A percentile compares a stretch with the other conserved stretches of the same genome.
Conservation (phyloP, 2,329 filamentous ascomycete genomes). For the Talaromyces marneffei region DNA sequence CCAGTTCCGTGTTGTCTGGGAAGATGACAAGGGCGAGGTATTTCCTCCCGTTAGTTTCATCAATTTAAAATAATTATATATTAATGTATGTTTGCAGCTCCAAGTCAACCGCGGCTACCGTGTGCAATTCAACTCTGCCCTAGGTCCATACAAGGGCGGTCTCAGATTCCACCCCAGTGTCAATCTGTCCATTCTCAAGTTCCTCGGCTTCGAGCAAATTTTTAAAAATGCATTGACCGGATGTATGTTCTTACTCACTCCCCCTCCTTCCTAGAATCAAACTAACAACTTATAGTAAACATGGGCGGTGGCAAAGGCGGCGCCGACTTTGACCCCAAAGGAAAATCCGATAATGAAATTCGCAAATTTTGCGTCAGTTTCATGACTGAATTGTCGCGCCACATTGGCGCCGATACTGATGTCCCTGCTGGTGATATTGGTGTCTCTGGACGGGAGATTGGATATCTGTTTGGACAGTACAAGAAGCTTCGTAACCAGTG, state of each 20-base stretch:
- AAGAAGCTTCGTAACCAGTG: conserved; percentile 80
- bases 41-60: conserved; percentile 10
- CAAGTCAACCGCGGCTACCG: conserved; percentile 94
- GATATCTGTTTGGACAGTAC: conserved; percentile 92
- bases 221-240: conserved; percentile 99
- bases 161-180: conserved; percentile 83
- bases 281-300: conserved; percentile 52
- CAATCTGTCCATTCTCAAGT: conserved; percentile 73
- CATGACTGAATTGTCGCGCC: conserved; percentile 91
- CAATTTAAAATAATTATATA: no score
- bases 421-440: conserved; percentile 97
- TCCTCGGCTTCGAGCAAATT: conserved; percentile 97
- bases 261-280: neutral
- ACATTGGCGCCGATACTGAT: conserved; percentile 94
- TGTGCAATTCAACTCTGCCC: conserved; percentile 96
- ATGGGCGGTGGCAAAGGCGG: conserved; percentile 98
- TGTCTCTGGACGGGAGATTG: conserved; percentile 85
- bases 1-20: conserved; percentile 97
- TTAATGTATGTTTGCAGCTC: conserved; percentile 42
- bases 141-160: conserved; percentile 97
- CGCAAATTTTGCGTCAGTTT: conserved; percentile 93
- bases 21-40: conserved; percentile 73
- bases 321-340: conserved; percentile 97
- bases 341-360: conserved; percentile 96
- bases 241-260: conserved; percentile 58